phyloP scores from a whole-genome alignment of 306 rosid genomes.

The Fragaria iinumae region DNA sequence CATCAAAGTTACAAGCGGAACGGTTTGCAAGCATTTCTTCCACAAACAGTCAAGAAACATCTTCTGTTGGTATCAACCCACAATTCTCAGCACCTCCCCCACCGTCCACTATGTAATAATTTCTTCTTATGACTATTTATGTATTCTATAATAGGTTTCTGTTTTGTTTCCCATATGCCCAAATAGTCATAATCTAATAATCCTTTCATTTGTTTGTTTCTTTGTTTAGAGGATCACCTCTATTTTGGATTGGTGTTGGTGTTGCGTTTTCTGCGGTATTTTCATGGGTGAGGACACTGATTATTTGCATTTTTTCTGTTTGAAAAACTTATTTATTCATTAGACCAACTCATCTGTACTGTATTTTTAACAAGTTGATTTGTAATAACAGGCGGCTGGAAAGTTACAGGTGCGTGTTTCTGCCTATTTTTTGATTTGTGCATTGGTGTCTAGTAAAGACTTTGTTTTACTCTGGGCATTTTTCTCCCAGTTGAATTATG shows the following conservation, averaged over 20 bases:
- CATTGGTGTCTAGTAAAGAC: not conserved
- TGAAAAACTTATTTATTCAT: not conserved
- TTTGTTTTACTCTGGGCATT: not conserved
- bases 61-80: conserved; percentile 79
- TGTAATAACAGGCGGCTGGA: conserved; percentile 65
- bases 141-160: not conserved
- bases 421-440: not conserved
- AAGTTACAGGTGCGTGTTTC: conserved; percentile 74
- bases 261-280: conserved; percentile 91
- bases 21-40: conserved; percentile 78
- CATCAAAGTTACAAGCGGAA: conserved; percentile 41
- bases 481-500: not conserved
- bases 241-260: conserved; percentile 95
- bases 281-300: conserved; percentile 69
- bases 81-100: conserved; percentile 62
- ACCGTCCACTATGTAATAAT: conserved; percentile 62
- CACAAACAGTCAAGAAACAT: conserved; percentile 52
- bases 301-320: conserved; percentile 12
- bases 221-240: conserved; percentile 78
- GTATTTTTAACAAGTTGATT: conserved; percentile 37
- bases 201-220: conserved; percentile 14
- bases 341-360: conserved; percentile 15
- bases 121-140: not conserved
- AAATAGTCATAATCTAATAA: not conserved
- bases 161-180: not conserved